Evolutionary conservation across 371 early-diverging fungal genomes (phyloP), one percentile per base, ranked within the genome.

Genomic region (Haplosporangium sp.): DNA sequence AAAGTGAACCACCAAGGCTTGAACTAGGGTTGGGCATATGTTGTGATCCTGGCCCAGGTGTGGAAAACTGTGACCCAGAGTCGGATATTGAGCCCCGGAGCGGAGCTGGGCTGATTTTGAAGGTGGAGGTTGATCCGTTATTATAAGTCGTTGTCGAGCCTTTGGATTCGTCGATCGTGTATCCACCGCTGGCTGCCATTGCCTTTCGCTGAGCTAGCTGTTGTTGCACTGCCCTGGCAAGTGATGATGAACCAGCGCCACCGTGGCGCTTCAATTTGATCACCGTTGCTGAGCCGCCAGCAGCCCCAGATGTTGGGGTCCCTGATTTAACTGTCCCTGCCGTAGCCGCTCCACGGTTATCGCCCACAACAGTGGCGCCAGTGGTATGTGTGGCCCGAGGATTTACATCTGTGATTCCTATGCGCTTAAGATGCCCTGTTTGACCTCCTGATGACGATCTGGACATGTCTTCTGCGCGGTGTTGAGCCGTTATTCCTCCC

Each of bases 241-340:
- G 48, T 12, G 80, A 79, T 0, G 80, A 79, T 1, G 80, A 79
- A 6, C 80, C 80, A 12, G 72, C 71, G 10, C 80, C 80, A 6
- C 80, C 80, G 50, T 79, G 80, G 13, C 80, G 73, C 66, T 79
- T 79, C 55, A 79, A 40, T 14, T 73, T 79, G 37, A 79, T 79
- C 47, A 79, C 80, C 9, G 80, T 79, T 8, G 73, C 69, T 4
- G 80, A 79, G 37, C 70, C 71, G 0, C 73, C 66, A 2, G 63
- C 55, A 21, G 58, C 52, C n/a, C 50, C 43, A 21, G 64, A 29
- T 29, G 36, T 59, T 9, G 48, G 41, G 16, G 21, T 40, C 12
- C 51, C 75, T 51, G 61, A 20, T 29, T 50, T 74, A 36, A 23
- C 64, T 50, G 56, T 59, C 38, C 52, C 67, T 59, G 53, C 59